Evolutionary conservation across 331 rosid genomes (phyloP), one percentile per base, ranked within the genome.

Genomic region (Arachis monticola): DNA sequence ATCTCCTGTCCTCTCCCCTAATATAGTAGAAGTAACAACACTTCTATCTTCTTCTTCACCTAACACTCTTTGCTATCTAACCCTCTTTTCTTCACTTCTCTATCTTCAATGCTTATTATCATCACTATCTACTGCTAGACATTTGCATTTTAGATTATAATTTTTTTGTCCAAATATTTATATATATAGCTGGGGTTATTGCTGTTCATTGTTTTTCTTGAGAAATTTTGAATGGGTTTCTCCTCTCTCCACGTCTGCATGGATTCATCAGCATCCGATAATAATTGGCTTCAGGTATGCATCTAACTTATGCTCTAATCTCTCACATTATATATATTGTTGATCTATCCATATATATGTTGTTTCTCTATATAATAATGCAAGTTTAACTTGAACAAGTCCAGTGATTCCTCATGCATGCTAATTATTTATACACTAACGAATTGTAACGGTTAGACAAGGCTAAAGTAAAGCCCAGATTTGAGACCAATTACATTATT

Each of bases 181-280:
- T 35, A 35, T 35, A 7, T 6, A 0, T 46, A 17, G n/a, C 47
- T 58, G 48, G 73, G 38, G 38, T 75, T 72, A 35, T 35, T 35
- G 40, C 4, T 35, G 3, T 2, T n/a, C 0, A 17, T 17, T 17
- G 22, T 17, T 17, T 17, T 17, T 17, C 22, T 17, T 17, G 22
- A 17, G 22, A 17, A 17, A 17, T 17, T 11, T 53, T 53, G 59
- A 63, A 88, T 90, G 97, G 92, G 89, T 48, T 85, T 90, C 51
- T 85, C 87, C 69, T 83, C 97, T 68, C 84, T 92, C 46, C 93
- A 92, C 77, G 93, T 83, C 61, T 85, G 93, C 91, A 90, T 90
- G 91, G 96, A 92, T 50, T 88, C 96, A 8, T 84, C 96, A 5
- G 76, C 96, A 14, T 35, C 40, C 40, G 40, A 35, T 92, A 90